Evolutionary conservation across 1,284 basidiomycete genomes (phyloP).

Genomic region (Apiotrichum akiyoshidainum): DNA sequence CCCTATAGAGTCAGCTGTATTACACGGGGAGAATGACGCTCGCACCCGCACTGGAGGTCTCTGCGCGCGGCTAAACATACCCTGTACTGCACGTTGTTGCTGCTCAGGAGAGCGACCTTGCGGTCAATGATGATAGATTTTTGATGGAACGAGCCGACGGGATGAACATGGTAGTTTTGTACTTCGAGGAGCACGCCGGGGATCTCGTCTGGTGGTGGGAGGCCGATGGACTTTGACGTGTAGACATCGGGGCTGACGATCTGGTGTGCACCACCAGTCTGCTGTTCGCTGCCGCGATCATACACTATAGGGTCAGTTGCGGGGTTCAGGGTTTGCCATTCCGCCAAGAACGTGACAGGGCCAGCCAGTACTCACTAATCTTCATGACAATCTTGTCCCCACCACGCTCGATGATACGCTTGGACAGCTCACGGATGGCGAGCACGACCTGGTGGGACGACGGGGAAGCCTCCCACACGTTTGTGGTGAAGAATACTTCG

Average conservation of each 20-base stretch:
- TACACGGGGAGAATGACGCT: too few species aligned
- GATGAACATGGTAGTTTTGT: conserved; percentile 40
- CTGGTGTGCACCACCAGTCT: conserved; percentile 17
- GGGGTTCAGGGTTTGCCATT: conserved; percentile 3
- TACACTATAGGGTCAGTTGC: conserved; percentile 20
- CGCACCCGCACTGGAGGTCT: too few species aligned
- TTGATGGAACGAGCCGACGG: conserved; percentile 59
- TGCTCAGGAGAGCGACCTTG: conserved; percentile 57
- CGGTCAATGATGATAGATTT: conserved; percentile 71
- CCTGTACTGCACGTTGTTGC: conserved; percentile 63
- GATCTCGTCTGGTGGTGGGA: conserved; percentile 20
- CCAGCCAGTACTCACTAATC: conserved; percentile 18
- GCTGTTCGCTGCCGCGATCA: conserved; percentile 29
- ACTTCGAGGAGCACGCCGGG: conserved; percentile 21
- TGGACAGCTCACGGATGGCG: conserved; percentile 33
- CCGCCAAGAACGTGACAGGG: background rate
- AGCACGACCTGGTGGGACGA: conserved; percentile 23
- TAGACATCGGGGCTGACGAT: conserved; percentile 1
- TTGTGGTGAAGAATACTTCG: conserved; percentile 37
- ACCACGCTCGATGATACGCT: conserved; percentile 23
- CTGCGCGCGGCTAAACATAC: background rate
- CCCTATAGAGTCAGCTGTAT: background rate
- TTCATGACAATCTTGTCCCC: conserved; percentile 36
- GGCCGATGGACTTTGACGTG: conserved; percentile 6
- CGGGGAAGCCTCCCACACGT: conserved; percentile 33